Conservation (phyloP, 495 filamentous ascomycete genomes). For the Sabuloglossum arenarium region DNA sequence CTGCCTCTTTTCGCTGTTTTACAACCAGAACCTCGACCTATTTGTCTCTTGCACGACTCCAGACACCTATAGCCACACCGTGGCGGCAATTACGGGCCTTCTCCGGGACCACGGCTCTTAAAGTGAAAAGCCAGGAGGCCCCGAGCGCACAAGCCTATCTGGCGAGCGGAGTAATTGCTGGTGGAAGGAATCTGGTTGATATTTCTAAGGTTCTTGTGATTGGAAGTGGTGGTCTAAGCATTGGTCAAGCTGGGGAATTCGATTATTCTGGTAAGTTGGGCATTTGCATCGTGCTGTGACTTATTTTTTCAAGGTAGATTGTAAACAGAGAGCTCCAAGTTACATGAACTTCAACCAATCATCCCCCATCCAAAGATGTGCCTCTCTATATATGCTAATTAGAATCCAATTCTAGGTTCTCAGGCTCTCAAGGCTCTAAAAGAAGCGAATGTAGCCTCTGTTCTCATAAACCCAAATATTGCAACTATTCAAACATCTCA, state of each 20-base stretch:
- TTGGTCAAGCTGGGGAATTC: constrained; percentile 97
- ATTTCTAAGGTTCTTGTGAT: constrained; percentile 98
- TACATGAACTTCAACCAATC: not conserved
- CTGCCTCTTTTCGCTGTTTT: not conserved
- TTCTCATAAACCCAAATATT: constrained; percentile 97
- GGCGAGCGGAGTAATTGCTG: constrained; percentile 60
- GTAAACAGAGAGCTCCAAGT: not conserved
- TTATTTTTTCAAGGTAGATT: too few relatives aligned
- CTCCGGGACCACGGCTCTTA: constrained; percentile 12
- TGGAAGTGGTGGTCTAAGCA: constrained; percentile 86
- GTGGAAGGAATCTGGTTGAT: constrained; percentile 52
- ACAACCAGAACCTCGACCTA: not conserved
- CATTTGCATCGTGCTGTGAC: too few relatives aligned
- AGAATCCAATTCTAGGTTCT: not conserved
- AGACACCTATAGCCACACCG: not conserved
- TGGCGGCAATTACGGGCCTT: constrained; percentile 12
- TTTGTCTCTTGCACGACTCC: not conserved
- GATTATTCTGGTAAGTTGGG: constrained; percentile 76
- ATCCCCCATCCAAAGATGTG: not conserved
- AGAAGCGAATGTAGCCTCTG: constrained; percentile 81
- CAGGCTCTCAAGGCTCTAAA: constrained; percentile 41
- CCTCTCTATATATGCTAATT: not conserved
- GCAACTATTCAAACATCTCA: constrained; percentile 97
- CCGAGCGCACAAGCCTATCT: constrained; percentile 79
- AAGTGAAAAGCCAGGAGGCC: constrained; percentile 33